Percentiles rank a stretch among this genome's conserved stretches.
Conservation (phyloP, 1,284 basidiomycete genomes). For the Salmacisia buchloeana region DNA sequence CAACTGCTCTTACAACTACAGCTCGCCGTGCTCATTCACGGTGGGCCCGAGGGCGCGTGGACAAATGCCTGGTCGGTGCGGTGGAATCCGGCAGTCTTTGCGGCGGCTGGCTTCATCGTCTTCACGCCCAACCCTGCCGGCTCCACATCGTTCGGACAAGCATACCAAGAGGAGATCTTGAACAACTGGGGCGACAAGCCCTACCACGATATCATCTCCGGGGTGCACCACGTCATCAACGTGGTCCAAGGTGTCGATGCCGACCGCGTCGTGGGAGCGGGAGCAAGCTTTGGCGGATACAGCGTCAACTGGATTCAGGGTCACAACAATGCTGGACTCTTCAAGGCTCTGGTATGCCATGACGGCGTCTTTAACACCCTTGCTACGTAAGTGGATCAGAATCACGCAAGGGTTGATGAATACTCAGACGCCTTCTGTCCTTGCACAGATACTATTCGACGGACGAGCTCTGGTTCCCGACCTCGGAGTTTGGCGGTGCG, state of each 20-base stretch:
- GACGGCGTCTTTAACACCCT: slow-evolving; percentile 34
- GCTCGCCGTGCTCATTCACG: slow-evolving; percentile 32
- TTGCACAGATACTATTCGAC: slow-evolving; percentile 20
- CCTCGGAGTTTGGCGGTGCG: slow-evolving; percentile 29
- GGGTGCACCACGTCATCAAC: slow-evolving; percentile 23
- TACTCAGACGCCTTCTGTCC: neutral
- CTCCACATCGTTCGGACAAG: slow-evolving; percentile 33
- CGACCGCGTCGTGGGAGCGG: slow-evolving; percentile 30
- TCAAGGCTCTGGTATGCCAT: slow-evolving; percentile 38
- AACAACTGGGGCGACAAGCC: slow-evolving; percentile 34
- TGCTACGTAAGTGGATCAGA: neutral
- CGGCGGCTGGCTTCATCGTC: slow-evolving; percentile 33
- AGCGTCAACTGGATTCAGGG: slow-evolving; percentile 42
- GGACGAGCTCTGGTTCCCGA: slow-evolving; percentile 43
- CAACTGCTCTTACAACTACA: slow-evolving; percentile 3
- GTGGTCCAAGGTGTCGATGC: slow-evolving; percentile 15
- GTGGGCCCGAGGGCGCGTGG: slow-evolving; percentile 41
- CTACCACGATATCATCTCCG: slow-evolving; percentile 24
- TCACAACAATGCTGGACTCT: slow-evolving; percentile 36
- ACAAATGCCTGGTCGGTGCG: slow-evolving; percentile 31
- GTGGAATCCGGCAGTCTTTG: slow-evolving; percentile 37
- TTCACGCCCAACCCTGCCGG: slow-evolving; percentile 36
- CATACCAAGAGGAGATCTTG: slow-evolving; percentile 33
- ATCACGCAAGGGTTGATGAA: neutral
- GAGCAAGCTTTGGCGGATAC: slow-evolving; percentile 28